Base-by-base conservation (phyloP, 352 stramenopile genomes). In the Globisporangium spiculum region DNA sequence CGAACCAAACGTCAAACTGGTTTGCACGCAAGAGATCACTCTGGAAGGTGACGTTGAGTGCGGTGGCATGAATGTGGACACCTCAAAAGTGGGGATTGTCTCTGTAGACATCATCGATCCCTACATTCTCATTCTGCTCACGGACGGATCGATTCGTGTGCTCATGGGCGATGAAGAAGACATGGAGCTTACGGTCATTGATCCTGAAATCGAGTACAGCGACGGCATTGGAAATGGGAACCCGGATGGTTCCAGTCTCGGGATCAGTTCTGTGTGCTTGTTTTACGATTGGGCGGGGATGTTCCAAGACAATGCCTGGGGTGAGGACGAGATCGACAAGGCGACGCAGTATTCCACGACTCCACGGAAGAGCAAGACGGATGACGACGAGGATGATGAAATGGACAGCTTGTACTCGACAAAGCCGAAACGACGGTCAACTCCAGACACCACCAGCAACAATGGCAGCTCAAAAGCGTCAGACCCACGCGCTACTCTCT, bases 231-330 rank as follows among this genome's bases (percentile, higher is more conserved):
- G 68, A 26, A 69, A 67, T 18, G 48, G 38, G 2, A 72, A 80
- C 60, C 10, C 63, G 2, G 67, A 75, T 52, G 71, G 67, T 10
- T n/a, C 56, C 1, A 70, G 63, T 6, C 70, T 75, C 53, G 54
- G 56, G 0, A 90, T 90, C 44, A 92, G 84, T 65, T 80, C 84
- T 6, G 80, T 83, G 9, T 96, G 88, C 63, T 72, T 96, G 24
- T 96, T 96, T 59, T 86, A 93, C 65, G 88, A 96, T 67, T 96
- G 88, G 88, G 74, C 82, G 12, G 83, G 86, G 1, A 92, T 96
- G 84, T 96, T 93, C 55, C 60, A 58, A 44, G 83, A 92, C 44
- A 80, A 83, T 24, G 75, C 78, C 3, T 89, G 80, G 83, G 80
- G 75, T 27, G 81, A 91, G 63, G 77, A 87, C 3, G 75, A 89